Percentiles rank a stretch among this genome's conserved stretches.
Evolutionary conservation across 2,329 filamentous ascomycete species (phyloP).

Genomic region (Bertia moriformis): DNA sequence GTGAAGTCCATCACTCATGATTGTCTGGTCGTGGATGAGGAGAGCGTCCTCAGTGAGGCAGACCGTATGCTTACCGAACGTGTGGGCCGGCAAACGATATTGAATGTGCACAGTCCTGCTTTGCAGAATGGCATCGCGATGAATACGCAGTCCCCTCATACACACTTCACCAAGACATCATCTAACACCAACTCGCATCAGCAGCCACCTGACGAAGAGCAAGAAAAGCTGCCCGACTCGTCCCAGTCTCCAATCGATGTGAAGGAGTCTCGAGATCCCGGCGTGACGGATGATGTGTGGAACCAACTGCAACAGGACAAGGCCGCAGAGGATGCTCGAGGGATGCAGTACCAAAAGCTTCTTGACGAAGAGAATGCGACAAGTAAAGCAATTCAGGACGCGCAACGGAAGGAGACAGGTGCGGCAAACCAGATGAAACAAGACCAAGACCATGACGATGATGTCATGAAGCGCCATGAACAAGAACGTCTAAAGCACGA

Average conservation of each 20-base stretch:
- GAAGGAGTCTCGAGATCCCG: conserved; percentile 28
- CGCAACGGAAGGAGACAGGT: conserved; percentile 9
- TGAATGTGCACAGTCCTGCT: no score
- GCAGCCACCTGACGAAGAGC: no score
- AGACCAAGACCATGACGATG: conserved; percentile 3
- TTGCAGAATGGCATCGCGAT: no score
- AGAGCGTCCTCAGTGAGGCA: conserved; percentile 5
- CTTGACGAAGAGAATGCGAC: conserved; percentile 7
- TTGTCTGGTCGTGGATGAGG: conserved; percentile 7
- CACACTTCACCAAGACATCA: neutral
- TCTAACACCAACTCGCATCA: neutral
- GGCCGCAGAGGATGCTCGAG: conserved; percentile 17
- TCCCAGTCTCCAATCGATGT: neutral
- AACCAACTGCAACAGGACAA: conserved; percentile 38
- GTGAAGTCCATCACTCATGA: conserved; percentile 13
- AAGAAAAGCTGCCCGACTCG: conserved; percentile 3
- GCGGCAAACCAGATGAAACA: conserved; percentile 10
- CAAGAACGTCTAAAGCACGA: neutral
- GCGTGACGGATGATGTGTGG: conserved; percentile 47
- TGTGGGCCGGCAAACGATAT: conserved; percentile 4
- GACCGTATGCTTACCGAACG: conserved; percentile 9
- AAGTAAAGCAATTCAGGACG: conserved; percentile 9
- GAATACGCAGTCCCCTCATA: no score
- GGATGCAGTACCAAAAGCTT: conserved; percentile 19
- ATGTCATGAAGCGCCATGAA: conserved; percentile 3